Conservation (phyloP, 305 asterid genomes). For the Striga hermonthica region DNA sequence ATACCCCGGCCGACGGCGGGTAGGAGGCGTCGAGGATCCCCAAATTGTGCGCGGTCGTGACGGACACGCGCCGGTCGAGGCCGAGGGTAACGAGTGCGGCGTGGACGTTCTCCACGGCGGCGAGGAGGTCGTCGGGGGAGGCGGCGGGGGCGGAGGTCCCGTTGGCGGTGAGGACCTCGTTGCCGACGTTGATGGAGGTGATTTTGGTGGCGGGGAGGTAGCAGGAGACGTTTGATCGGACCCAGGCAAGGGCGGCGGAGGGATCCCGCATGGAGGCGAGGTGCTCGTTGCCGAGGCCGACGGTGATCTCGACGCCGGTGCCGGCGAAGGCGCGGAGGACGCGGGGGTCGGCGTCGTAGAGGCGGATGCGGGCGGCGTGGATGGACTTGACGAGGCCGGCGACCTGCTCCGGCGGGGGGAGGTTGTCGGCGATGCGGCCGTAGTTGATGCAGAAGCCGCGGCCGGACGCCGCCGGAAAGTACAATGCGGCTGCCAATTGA, state of each 20-base stretch:
- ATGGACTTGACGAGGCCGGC: slow-evolving; percentile 54
- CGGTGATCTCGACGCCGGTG: slow-evolving; percentile 68
- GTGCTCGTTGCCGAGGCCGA: slow-evolving; percentile 66
- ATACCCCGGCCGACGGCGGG: slow-evolving; percentile 68
- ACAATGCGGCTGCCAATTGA: slow-evolving; percentile 5
- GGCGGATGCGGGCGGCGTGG: slow-evolving; percentile 57
- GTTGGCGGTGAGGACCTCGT: slow-evolving; percentile 66
- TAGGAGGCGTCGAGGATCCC: slow-evolving; percentile 63
- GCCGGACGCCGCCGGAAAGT: slow-evolving; percentile 37
- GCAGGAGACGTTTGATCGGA: slow-evolving; percentile 51
- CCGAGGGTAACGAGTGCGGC: slow-evolving; percentile 52
- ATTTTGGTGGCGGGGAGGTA: slow-evolving; percentile 67
- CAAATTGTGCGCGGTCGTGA: slow-evolving; percentile 82
- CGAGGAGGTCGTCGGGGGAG: slow-evolving; percentile 40
- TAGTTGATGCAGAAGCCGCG: slow-evolving; percentile 52
- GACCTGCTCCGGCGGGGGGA: slow-evolving; percentile 57
- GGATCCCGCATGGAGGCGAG: slow-evolving; percentile 50
- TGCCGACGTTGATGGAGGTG: slow-evolving; percentile 71
- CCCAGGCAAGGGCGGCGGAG: slow-evolving; percentile 57
- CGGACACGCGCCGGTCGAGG: slow-evolving; percentile 56
- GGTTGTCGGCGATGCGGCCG: slow-evolving; percentile 66
- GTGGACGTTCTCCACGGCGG: slow-evolving; percentile 75
- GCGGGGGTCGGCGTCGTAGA: slow-evolving; percentile 67
- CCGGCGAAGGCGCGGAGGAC: slow-evolving; percentile 76
- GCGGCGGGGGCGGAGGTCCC: slow-evolving; percentile 33